Percentiles rank a stretch among this genome's conserved stretches.
phyloP scores from a whole-genome alignment of 768 basidiomycete species.

The Leucocoprinus birnbaumii region DNA sequence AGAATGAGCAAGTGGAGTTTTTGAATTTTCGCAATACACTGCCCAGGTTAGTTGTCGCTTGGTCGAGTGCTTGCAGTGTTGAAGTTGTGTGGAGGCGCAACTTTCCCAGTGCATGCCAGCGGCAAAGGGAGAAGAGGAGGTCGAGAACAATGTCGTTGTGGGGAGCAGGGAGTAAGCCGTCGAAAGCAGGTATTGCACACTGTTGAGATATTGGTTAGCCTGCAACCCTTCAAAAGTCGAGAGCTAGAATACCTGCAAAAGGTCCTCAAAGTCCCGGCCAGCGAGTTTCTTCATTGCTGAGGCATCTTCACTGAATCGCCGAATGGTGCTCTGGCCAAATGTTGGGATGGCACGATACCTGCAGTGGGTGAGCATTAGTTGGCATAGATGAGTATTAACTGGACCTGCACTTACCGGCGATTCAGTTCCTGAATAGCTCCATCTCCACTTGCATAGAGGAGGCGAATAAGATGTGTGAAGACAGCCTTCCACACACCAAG shows the following conservation, averaged over 20 bases:
- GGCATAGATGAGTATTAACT: not conserved
- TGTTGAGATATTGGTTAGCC: no score
- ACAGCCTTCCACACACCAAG: constrained; percentile 35
- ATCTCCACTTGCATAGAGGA: constrained; percentile 21
- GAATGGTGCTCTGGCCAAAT: constrained; percentile 26
- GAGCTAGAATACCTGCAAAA: constrained; percentile 29
- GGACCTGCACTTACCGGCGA: constrained; percentile 17
- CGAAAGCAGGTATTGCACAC: constrained; percentile 34
- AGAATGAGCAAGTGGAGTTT: constrained; percentile 20
- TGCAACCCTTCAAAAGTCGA: no score
- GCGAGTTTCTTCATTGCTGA: constrained; percentile 30
- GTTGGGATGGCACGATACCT: constrained; percentile 22
- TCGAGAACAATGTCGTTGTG: constrained; percentile 18
- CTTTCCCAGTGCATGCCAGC: constrained; percentile 34
- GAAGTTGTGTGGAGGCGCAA: constrained; percentile 27
- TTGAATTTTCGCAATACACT: constrained; percentile 27
- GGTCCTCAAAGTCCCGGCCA: constrained; percentile 34
- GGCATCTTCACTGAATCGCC: constrained; percentile 24
- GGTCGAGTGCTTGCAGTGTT: constrained; percentile 21
- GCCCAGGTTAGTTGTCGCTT: constrained; percentile 25
- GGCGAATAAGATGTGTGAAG: constrained; percentile 31
- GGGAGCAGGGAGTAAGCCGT: constrained; percentile 28
- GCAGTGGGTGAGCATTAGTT: not conserved
- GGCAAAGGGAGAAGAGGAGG: constrained; percentile 23
- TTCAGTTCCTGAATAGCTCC: constrained; percentile 20